Conservation (phyloP, 2,329 filamentous ascomycete species). For the Chaetoscypha palmicola region DNA sequence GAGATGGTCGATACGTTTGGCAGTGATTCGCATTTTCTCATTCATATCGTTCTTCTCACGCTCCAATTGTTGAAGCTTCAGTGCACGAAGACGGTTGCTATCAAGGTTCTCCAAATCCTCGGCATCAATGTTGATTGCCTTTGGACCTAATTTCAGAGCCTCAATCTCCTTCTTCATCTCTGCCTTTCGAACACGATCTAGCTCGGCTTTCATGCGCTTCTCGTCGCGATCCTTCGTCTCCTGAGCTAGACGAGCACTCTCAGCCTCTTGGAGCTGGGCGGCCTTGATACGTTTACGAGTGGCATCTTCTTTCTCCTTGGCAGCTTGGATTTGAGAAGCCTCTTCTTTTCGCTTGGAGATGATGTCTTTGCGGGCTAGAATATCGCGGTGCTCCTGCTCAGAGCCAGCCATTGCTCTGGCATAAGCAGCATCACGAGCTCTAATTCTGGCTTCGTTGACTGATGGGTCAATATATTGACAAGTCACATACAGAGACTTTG, state of each 20-base stretch:
- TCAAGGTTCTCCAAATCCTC: conserved; percentile 82
- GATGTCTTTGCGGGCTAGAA: conserved; percentile 75
- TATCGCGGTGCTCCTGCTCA: conserved; percentile 85
- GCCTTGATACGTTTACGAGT: conserved; percentile 79
- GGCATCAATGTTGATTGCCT: conserved; percentile 67
- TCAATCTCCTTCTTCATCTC: conserved; percentile 89
- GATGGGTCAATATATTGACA: conserved; percentile 92
- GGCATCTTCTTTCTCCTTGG: conserved; percentile 87
- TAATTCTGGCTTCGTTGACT: conserved; percentile 74
- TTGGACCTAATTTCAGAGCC: conserved; percentile 83
- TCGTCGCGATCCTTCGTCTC: conserved; percentile 88
- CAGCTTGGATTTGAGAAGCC: conserved; percentile 79
- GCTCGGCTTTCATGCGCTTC: conserved; percentile 77
- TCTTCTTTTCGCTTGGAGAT: conserved; percentile 98
- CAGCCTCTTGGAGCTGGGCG: conserved; percentile 82
- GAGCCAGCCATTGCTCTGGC: conserved; percentile 77
- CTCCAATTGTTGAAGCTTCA: conserved; percentile 93
- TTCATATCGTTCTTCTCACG: conserved; percentile 96
- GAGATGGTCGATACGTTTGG: conserved; percentile 93
- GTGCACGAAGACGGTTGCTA: conserved; percentile 79
- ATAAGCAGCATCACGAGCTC: conserved; percentile 73
- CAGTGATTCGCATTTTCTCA: conserved; percentile 83
- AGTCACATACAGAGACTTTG: conserved; percentile 84
- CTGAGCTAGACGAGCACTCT: conserved; percentile 80
- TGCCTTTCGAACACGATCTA: conserved; percentile 82